Conservation (phyloP, 805 yeast genomes). For the Ogataea paradorogensis region DNA sequence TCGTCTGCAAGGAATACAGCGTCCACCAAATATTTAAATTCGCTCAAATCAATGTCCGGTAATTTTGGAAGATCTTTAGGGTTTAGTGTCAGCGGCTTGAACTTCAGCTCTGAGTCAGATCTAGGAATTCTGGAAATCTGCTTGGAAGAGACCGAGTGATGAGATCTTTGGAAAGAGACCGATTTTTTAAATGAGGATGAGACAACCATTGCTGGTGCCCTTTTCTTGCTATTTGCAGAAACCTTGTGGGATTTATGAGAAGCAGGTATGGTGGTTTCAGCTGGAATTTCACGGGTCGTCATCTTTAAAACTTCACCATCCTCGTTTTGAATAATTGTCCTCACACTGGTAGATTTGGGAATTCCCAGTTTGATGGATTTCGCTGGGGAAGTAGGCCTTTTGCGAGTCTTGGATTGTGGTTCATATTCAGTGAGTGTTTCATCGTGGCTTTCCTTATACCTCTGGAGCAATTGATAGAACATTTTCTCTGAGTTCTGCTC, state of each 20-base stretch:
- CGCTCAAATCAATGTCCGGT: constrained; percentile 28
- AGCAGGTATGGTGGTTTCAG: constrained; percentile 27
- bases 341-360: constrained; percentile 32
- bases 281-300: constrained; percentile 31
- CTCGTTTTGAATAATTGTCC: constrained; percentile 34
- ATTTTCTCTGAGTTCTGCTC: constrained; percentile 34
- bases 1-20: constrained; percentile 27
- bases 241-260: constrained; percentile 15
- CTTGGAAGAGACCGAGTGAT: constrained; percentile 9
- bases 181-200: constrained; percentile 49
- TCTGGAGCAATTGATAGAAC: constrained; percentile 35
- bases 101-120: not conserved
- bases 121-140: not conserved
- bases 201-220: constrained; percentile 38
- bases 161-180: constrained; percentile 39
- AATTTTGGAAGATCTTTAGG: constrained; percentile 28
- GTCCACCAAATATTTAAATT: constrained; percentile 32
- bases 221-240: constrained; percentile 11
- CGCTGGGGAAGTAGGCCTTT: constrained; percentile 11
- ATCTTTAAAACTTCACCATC: constrained; percentile 31
- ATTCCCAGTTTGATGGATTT: constrained; percentile 13
- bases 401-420: constrained; percentile 2
- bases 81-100: constrained; percentile 16
- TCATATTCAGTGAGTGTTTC: constrained; percentile 6
- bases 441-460: constrained; percentile 32